A percentile compares a stretch with the other conserved stretches of the same genome.
Conservation (phyloP, 768 basidiomycete genomes). For the Auriscalpium orientale region DNA sequence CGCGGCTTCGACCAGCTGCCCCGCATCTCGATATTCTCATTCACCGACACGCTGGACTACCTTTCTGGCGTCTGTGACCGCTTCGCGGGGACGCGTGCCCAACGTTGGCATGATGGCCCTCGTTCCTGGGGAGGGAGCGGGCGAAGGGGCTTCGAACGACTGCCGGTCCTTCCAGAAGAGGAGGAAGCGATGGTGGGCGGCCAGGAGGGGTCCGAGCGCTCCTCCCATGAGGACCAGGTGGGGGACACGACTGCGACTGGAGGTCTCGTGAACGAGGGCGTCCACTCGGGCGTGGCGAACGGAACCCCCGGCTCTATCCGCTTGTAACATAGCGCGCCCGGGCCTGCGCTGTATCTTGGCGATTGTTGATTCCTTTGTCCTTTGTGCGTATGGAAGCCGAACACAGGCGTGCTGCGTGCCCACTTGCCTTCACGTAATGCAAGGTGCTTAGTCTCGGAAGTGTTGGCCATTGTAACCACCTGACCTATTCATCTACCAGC, state of each 20-base stretch:
- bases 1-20: conserved; percentile 72
- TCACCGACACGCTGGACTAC: conserved; percentile 20
- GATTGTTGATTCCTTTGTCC: background rate
- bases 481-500: no score
- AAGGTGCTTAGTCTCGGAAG: no score
- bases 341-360: background rate
- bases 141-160: conserved; percentile 19
- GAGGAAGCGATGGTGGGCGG: conserved; percentile 21
- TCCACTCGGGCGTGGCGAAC: background rate
- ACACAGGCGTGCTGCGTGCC: no score
- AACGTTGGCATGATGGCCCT: conserved; percentile 13
- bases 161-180: conserved; percentile 19
- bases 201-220: conserved; percentile 21
- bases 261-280: background rate
- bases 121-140: conserved; percentile 13
- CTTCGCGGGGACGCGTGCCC: conserved; percentile 14
- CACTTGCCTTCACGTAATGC: no score
- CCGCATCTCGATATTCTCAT: conserved; percentile 37
- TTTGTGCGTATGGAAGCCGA: no score
- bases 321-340: background rate
- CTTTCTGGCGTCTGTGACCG: conserved; percentile 16
- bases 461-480: no score
- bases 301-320: background rate
- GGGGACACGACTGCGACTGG: conserved; percentile 8
- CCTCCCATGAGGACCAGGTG: conserved; percentile 18